Evolutionary conservation across 169 alveolate species (phyloP).

Genomic region (Plasmodium knowlesi): DNA sequence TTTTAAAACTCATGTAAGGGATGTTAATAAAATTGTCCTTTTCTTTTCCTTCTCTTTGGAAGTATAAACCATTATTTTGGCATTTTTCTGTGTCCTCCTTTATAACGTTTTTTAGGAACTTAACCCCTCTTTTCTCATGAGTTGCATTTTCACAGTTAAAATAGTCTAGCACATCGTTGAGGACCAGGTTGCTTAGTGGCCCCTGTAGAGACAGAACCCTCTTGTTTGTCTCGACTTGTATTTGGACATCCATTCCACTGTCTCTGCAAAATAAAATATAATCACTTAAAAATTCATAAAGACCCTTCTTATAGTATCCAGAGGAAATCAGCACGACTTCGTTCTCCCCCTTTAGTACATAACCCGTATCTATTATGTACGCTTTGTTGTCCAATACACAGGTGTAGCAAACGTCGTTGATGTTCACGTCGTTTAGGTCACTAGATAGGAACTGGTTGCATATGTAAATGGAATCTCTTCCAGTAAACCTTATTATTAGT

Average conservation of each 20-base stretch:
- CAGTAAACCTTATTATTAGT: conserved; percentile 70
- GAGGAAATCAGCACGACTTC: conserved; percentile 75
- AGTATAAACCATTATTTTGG: neutral
- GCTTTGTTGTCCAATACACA: conserved; percentile 80
- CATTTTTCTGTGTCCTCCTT: neutral
- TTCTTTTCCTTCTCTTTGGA: neutral
- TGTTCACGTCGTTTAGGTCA: conserved; percentile 72
- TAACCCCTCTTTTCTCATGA: neutral
- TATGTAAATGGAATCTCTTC: conserved; percentile 74
- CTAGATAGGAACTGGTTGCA: conserved; percentile 79
- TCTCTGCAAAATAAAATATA: conserved; percentile 78
- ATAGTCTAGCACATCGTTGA: conserved; percentile 53
- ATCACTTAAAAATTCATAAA: conserved; percentile 80
- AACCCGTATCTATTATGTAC: conserved; percentile 78
- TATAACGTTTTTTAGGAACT: conserved; percentile 38
- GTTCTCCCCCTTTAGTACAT: conserved; percentile 76
- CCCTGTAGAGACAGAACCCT: conserved; percentile 79
- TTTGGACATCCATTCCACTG: conserved; percentile 77
- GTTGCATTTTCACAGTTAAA: conserved; percentile 4
- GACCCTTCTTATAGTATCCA: conserved; percentile 78
- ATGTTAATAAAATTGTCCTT: conserved; percentile 24
- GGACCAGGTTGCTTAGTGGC: conserved; percentile 68
- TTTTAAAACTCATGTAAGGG: conserved; percentile 74
- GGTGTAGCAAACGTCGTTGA: conserved; percentile 71
- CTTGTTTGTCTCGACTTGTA: conserved; percentile 59